Conservation (phyloP, 495 filamentous ascomycete genomes). For the Oleoguttula mirabilis region DNA sequence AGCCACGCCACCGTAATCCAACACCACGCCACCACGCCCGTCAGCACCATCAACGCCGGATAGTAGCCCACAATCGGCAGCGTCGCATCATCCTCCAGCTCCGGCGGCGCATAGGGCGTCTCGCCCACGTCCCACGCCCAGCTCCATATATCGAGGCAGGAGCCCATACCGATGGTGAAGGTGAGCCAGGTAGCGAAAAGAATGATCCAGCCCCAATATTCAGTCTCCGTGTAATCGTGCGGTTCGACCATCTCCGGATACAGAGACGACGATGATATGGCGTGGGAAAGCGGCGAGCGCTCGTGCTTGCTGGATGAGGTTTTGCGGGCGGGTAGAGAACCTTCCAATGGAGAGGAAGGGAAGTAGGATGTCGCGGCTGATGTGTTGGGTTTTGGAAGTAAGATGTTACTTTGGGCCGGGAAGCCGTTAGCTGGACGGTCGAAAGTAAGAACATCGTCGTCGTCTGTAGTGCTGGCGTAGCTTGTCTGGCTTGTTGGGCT, state of each 20-base stretch:
- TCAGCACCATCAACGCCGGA: slow-evolving; percentile 83
- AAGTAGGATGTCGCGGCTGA: slow-evolving; percentile 43
- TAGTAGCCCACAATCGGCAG: slow-evolving; percentile 95
- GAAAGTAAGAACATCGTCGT: slow-evolving; percentile 60
- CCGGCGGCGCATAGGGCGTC: slow-evolving; percentile 83
- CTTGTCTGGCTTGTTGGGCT: slow-evolving; percentile 37
- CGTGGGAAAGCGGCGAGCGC: slow-evolving; percentile 15
- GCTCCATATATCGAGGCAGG: slow-evolving; percentile 92
- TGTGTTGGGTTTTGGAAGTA: slow-evolving; percentile 20
- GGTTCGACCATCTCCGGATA: slow-evolving; percentile 29
- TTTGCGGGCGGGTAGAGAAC: slow-evolving; percentile 52
- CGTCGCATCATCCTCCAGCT: slow-evolving; percentile 84
- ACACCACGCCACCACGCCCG: slow-evolving; percentile 94
- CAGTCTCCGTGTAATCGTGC: slow-evolving; percentile 83
- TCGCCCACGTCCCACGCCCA: slow-evolving; percentile 99
- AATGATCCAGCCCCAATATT: slow-evolving; percentile 94
- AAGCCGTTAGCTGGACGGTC: slow-evolving; percentile 16
- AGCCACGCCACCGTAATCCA: slow-evolving; percentile 97
- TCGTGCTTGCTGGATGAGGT: not conserved
- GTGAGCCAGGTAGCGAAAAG: slow-evolving; percentile 82
- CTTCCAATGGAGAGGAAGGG: slow-evolving; percentile 26
- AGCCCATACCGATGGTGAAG: slow-evolving; percentile 91
- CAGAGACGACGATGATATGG: slow-evolving; percentile 28
- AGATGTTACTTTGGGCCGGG: slow-evolving; percentile 9
- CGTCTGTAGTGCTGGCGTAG: slow-evolving; percentile 64